phyloP scores from a whole-genome alignment of 345 rosid species.

The Orychophragmus violaceus region DNA sequence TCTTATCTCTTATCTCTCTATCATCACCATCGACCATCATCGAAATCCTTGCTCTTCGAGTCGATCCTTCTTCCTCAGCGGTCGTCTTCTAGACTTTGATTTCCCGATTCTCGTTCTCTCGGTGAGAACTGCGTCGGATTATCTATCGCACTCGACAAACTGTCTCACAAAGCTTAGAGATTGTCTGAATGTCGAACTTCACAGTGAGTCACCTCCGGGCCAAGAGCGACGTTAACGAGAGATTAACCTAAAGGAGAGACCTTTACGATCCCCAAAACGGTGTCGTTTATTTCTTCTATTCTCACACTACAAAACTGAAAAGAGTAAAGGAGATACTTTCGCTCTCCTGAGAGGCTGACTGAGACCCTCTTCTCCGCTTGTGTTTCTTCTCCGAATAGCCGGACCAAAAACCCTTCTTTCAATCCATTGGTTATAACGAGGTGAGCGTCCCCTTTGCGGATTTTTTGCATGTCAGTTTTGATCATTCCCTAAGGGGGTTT shows the following conservation, averaged over 20 bases:
- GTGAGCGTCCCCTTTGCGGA: constrained; percentile 15
- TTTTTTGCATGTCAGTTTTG: no score
- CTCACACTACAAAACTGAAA: neutral
- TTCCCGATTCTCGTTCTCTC: no score
- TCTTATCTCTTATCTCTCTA: no score
- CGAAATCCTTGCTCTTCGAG: no score
- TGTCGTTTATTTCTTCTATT: neutral
- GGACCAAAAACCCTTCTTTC: neutral
- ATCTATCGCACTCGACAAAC: no score
- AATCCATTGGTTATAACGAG: constrained; percentile 51
- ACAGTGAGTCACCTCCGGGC: constrained; percentile 15
- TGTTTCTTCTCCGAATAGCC: neutral
- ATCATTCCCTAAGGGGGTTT: no score
- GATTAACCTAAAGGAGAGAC: constrained; percentile 21
- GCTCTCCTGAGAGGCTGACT: no score
- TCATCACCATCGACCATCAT: no score
- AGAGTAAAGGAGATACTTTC: neutral
- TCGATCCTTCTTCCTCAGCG: no score
- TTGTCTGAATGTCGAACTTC: constrained; percentile 14
- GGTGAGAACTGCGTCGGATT: no score
- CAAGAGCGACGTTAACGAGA: constrained; percentile 15
- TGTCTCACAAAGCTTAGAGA: constrained; percentile 9
- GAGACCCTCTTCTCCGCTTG: no score
- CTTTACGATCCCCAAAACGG: constrained; percentile 5
- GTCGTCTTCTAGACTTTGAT: no score